Evolutionary conservation across 2,329 filamentous ascomycete genomes (phyloP), one percentile per base, ranked within the genome.

Genomic region (Ceratocystis huliohia): DNA sequence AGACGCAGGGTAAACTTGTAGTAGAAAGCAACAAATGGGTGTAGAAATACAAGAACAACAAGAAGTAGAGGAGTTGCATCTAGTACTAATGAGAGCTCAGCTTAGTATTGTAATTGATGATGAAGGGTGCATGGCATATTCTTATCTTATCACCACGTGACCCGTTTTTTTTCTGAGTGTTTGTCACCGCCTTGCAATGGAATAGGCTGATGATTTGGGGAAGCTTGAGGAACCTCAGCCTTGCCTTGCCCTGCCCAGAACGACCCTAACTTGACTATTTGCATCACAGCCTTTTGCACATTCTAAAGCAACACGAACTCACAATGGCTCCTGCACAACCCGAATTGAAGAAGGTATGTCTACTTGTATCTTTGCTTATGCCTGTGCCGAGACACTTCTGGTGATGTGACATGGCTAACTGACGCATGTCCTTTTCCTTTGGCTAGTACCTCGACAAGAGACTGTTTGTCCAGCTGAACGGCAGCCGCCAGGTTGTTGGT

Each of bases 311-410:
- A 41, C 17, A 68, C 50, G 22, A 65, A 41, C 57, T 66, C 56
- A 88, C 81, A 71, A 99, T 99, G 94, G 91, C 94, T 80, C 93
- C 95, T 86, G 92, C 94, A 76, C 94, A 97, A 80, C 94, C 94
- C 73, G 95, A 99, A 81, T 85, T 99, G 70, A 99, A 97, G 80
- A 99, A 97, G 86, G 94, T 95, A 78, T 30, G 33, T 17, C 13
- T 71, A 15, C 20, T 28, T 22, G 7, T 5, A 17, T 20, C 22
- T n/a, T 10, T 17, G 10, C 6, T 33, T 53, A 33, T 53, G 22
- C 48, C 48, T 10, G 7, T 44, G 25, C 30, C 30, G 44, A 15
- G 22, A 37, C 37, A 41, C 37, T 41, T 41, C 37, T 41, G 37
- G 13, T 41, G 37, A 15, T 13, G 37, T 41, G 37, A 41, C 13